phyloP scores from a whole-genome alignment of 441 rosid species.

The Syzygium malaccense region DNA sequence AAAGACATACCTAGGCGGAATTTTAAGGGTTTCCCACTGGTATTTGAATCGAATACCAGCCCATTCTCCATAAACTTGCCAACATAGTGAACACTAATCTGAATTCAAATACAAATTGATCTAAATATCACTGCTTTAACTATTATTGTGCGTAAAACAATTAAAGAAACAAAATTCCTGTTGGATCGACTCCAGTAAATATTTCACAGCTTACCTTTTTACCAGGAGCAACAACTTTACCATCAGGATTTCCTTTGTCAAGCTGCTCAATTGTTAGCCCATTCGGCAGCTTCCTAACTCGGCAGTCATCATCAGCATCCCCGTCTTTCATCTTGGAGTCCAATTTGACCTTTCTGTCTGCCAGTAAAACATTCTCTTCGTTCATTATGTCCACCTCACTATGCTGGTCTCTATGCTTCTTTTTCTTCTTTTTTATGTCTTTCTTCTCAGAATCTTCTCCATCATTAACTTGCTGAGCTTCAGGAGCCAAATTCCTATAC shows the following conservation, averaged over 20 bases:
- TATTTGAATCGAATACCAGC: constrained; percentile 33
- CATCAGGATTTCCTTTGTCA: constrained; percentile 29
- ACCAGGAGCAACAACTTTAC: constrained; percentile 37
- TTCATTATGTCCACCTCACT: background rate
- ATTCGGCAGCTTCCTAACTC: constrained; percentile 18
- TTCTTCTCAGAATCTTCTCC: constrained; percentile 10
- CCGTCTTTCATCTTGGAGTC: background rate
- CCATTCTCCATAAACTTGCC: constrained; percentile 42
- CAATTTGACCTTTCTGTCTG: background rate
- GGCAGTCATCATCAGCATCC: constrained; percentile 4
- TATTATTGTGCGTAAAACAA: background rate
- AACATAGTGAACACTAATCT: constrained; percentile 38
- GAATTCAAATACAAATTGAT: constrained; percentile 6
- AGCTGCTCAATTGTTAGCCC: constrained; percentile 39
- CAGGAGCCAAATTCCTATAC: constrained; percentile 13
- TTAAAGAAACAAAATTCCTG: background rate
- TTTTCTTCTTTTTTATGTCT: constrained; percentile 13
- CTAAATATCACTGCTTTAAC: background rate
- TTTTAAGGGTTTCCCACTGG: constrained; percentile 23
- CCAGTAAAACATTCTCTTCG: background rate
- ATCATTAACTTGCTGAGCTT: constrained; percentile 3
- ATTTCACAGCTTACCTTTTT: constrained; percentile 27
- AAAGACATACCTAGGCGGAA: constrained; percentile 36
- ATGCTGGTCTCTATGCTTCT: constrained; percentile 13
- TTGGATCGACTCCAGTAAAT: background rate